Evolutionary conservation across 139 green algal species (phyloP), one percentile per base, ranked within the genome.

Genomic region (Gonium pectorale): DNA sequence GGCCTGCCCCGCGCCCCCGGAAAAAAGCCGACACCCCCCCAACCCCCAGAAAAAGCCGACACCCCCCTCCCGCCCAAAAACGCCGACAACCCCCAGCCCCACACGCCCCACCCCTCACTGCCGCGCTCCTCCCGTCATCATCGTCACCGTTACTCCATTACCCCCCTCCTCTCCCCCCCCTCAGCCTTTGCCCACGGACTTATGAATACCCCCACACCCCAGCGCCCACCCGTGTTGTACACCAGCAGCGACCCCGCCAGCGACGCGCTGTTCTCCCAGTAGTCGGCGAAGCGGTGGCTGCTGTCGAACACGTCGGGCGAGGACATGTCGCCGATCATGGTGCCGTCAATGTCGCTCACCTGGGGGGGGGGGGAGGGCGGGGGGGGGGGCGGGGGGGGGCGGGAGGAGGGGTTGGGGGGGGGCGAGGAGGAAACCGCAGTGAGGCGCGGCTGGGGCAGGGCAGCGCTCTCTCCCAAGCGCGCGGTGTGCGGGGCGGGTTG

Each of bases 221-320:
- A 37, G 2, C 33, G 29, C 51, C 24, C 56, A 81, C 52, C 68
- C 9, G 90, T 94, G 88, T 94, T 94, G 90, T 90, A 92, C 44
- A 92, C 90, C 37, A 99, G 93, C 83, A 96, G 86, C 43, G 87
- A 90, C 41, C 93, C 90, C 2, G 81, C 73, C 89, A 96, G 90
- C 17, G 90, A 91, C 9, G 93, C 90, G 33, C 82, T 90, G 70
- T 93, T 89, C 90, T 98, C 95, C 95, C 95, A 97, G 89, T 96
- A 96, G 15, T 89, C 67, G 15, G 68, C 79, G 89, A 98, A 98
- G 31, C 80, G 71, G 35, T 68, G 35, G 13, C 43, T 75, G 72
- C 29, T 49, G 29, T 43, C 60, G 84, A 90, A 90, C 5, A 67
- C 86, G 56, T 81, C 86, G n/a, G 80, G 80, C 0, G 33, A 67